Conservation (phyloP, 208 protist species). For the Acanthamoeba polyphaga region DNA sequence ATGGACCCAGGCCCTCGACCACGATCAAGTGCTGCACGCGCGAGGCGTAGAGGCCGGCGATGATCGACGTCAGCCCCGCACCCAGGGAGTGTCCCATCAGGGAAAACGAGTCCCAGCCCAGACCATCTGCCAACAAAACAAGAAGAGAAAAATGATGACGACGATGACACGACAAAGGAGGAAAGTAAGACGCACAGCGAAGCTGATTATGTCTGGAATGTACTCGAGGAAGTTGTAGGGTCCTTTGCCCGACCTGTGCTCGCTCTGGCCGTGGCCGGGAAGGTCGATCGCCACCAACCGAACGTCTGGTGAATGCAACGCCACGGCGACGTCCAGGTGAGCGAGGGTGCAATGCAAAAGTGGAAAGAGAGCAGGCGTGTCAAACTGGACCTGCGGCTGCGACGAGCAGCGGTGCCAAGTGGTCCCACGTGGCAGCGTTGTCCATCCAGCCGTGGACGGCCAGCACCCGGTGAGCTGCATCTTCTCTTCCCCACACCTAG, state of each 20-base stretch:
- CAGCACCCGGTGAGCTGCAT: not conserved
- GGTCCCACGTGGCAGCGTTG: slow-evolving; percentile 42
- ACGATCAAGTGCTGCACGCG: slow-evolving; percentile 1
- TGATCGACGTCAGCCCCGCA: not conserved
- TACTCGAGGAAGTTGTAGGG: slow-evolving; percentile 26
- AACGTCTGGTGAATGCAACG: not conserved
- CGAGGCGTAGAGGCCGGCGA: slow-evolving; percentile 22
- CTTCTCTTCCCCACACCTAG: slow-evolving; percentile 30
- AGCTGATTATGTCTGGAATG: slow-evolving; percentile 64
- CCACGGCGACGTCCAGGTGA: not conserved
- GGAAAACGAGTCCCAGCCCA: slow-evolving; percentile 44
- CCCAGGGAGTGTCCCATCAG: slow-evolving; percentile 34
- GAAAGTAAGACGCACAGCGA: not conserved
- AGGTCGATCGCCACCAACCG: slow-evolving; percentile 26
- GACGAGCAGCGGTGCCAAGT: slow-evolving; percentile 29
- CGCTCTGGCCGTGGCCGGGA: not conserved
- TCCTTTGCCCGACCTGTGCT: slow-evolving; percentile 12
- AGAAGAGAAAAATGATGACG: not conserved
- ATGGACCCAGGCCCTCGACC: slow-evolving; percentile 45
- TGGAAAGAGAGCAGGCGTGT: not conserved
- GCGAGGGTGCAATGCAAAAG: not conserved
- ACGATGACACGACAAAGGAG: not conserved
- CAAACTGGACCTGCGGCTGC: not conserved
- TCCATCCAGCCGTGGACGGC: slow-evolving; percentile 56
- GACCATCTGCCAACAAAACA: not conserved